Evolutionary conservation across 768 basidiomycete species (phyloP).

Genomic region (Termitomyces sp.): DNA sequence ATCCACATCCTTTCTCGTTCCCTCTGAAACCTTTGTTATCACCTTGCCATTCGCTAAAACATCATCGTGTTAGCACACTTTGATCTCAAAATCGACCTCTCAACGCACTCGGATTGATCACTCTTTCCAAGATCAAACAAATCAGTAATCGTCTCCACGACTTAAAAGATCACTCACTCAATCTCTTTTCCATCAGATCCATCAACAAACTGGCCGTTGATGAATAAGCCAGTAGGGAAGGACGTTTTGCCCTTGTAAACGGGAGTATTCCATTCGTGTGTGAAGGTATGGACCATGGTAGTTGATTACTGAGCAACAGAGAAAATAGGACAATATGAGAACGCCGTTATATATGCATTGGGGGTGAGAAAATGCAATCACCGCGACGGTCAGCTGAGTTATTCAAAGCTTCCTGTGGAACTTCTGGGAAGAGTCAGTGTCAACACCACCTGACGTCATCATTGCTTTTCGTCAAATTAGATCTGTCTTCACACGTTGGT

Average conservation of each 20-base stretch:
- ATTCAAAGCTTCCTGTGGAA: not conserved
- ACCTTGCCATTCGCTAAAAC: conserved; percentile 53
- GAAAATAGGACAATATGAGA: not conserved
- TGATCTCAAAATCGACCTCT: not conserved
- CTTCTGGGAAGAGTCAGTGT: too few relatives aligned
- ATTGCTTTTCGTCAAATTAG: not conserved
- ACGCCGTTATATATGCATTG: not conserved
- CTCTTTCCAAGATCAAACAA: conserved; percentile 25
- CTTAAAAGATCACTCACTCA: conserved; percentile 39
- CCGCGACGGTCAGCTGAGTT: conserved; percentile 4
- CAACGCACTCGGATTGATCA: conserved; percentile 45
- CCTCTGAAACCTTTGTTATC: conserved; percentile 54
- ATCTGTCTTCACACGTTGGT: not conserved
- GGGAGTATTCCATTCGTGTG: conserved; percentile 46
- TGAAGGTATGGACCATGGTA: conserved; percentile 29
- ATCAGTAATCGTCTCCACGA: not conserved
- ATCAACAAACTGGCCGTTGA: conserved; percentile 62
- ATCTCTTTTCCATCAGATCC: conserved; percentile 49
- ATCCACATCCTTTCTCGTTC: conserved; percentile 66
- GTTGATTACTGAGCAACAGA: conserved; percentile 1
- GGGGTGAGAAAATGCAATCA: not conserved
- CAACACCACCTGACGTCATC: not conserved
- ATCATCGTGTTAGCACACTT: conserved; percentile 5
- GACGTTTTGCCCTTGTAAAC: conserved; percentile 52
- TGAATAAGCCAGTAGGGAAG: conserved; percentile 67